These are phyloP conservation scores for Candolleomyces eurysporus DNA, from an alignment of 768 basidiomycete genomes.

Conservation along the genomic window DNA sequence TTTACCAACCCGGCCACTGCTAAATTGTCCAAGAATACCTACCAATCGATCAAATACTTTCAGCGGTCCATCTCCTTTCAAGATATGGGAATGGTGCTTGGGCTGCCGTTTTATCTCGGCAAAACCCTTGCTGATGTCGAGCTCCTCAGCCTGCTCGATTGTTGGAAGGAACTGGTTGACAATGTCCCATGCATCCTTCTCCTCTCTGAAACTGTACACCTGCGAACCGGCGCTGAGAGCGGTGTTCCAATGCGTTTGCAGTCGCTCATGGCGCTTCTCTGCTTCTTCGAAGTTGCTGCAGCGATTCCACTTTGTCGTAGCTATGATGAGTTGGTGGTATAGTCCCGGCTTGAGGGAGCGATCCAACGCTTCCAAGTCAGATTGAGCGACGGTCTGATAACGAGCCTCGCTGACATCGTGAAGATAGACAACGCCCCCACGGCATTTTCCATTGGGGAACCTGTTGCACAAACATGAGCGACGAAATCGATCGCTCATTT, in stretches of 20 bases:
- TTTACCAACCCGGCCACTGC: neutral
- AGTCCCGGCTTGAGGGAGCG: neutral
- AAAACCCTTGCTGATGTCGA: neutral
- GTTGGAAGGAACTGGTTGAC: neutral
- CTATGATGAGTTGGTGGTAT: neutral
- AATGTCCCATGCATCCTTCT: neutral
- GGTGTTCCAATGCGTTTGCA: neutral
- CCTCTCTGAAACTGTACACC: neutral
- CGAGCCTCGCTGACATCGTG: neutral
- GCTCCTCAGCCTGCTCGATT: neutral
- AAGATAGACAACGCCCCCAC: neutral
- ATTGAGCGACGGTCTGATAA: neutral
- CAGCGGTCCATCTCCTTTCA: neutral
- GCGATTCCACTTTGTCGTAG: slow-evolving; percentile 5
- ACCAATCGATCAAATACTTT: neutral
- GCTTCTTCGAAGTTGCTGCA: neutral
- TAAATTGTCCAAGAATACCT: neutral
- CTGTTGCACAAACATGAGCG: neutral
- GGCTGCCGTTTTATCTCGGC: neutral
- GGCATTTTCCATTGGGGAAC: neutral
- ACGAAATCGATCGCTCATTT: neutral
- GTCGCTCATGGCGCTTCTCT: neutral
- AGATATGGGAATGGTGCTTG: neutral
- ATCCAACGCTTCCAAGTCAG: neutral
- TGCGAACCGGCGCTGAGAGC: neutral